Evolutionary conservation across 306 rosid genomes (phyloP).

Genomic region (Dryas octopetala): DNA sequence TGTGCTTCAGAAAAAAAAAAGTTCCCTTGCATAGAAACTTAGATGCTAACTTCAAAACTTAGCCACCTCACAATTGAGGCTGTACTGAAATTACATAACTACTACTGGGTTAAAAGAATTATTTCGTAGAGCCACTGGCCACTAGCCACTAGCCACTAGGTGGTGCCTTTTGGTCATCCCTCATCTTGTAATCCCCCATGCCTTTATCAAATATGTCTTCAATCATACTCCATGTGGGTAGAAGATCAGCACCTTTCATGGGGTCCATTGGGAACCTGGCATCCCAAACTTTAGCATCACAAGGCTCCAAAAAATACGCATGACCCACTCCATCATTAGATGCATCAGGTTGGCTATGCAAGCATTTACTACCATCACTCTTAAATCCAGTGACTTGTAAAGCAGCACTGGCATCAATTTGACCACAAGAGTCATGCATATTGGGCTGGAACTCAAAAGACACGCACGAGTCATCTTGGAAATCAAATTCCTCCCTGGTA

Average conservation of each 20-base stretch:
- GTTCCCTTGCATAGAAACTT: constrained; percentile 9
- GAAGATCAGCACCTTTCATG: constrained; percentile 38
- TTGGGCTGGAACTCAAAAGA: constrained; percentile 37
- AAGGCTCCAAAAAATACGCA: constrained; percentile 37
- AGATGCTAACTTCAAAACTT: constrained; percentile 11
- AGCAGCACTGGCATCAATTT: constrained; percentile 23
- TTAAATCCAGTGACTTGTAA: constrained; percentile 27
- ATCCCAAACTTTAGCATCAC: constrained; percentile 52
- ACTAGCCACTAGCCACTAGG: constrained; percentile 17
- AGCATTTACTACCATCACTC: constrained; percentile 27
- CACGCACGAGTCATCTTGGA: constrained; percentile 47
- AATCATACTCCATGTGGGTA: constrained; percentile 56
- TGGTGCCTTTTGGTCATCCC: constrained; percentile 28
- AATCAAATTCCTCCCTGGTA: constrained; percentile 14
- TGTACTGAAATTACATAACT: not conserved
- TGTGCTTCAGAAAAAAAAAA: constrained; percentile 5
- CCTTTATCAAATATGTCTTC: constrained; percentile 49
- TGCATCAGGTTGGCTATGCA: constrained; percentile 30
- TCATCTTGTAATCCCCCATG: constrained; percentile 30
- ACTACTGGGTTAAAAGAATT: not conserved
- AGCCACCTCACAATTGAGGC: not conserved
- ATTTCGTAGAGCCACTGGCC: not conserved
- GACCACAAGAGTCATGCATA: constrained; percentile 26
- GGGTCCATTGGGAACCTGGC: constrained; percentile 32
- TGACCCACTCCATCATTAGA: constrained; percentile 28